phyloP scores from a whole-genome alignment of 2,329 filamentous ascomycete species.

The Fusarium cyanostomum region DNA sequence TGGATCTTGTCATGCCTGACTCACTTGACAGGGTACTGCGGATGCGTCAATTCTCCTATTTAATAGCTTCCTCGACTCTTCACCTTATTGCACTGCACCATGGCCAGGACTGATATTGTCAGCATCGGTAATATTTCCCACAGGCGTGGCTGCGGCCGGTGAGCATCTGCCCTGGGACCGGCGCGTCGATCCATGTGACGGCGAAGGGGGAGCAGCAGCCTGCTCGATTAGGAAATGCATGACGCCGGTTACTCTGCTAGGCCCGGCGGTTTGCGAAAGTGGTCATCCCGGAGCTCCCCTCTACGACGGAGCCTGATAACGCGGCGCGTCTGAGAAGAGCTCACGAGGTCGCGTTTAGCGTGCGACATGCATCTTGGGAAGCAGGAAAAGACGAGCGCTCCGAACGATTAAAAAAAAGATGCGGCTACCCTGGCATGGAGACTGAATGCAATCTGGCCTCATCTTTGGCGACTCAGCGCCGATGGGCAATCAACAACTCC shows the following conservation, averaged over 20 bases:
- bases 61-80: conserved; percentile 2
- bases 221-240: conserved; percentile 43
- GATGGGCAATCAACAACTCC: not conserved
- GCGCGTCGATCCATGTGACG: conserved; percentile 41
- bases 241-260: conserved; percentile 34
- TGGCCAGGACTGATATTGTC: conserved; percentile 17
- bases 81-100: conserved; percentile 1
- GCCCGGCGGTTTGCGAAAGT: conserved; percentile 27
- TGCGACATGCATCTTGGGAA: conserved; percentile 23
- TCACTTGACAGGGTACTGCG: not conserved
- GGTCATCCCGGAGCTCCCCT: conserved; percentile 4
- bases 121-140: conserved; percentile 38
- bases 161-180: conserved; percentile 34
- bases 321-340: conserved; percentile 32
- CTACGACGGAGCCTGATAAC: conserved; percentile 26
- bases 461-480: conserved; percentile 11
- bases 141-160: conserved; percentile 42
- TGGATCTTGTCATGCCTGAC: conserved; percentile 27
- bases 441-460: conserved; percentile 27
- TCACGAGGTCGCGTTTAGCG: conserved; percentile 43
- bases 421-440: conserved; percentile 8
- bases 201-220: conserved; percentile 36
- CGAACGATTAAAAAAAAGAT: conserved; percentile 1
- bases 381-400: conserved; percentile 5
- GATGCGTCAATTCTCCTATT: not conserved